These are phyloP conservation scores for Ophiostoma sp. DNA, from an alignment of 2,329 filamentous ascomycete genomes.

Conservation along the genomic window DNA sequence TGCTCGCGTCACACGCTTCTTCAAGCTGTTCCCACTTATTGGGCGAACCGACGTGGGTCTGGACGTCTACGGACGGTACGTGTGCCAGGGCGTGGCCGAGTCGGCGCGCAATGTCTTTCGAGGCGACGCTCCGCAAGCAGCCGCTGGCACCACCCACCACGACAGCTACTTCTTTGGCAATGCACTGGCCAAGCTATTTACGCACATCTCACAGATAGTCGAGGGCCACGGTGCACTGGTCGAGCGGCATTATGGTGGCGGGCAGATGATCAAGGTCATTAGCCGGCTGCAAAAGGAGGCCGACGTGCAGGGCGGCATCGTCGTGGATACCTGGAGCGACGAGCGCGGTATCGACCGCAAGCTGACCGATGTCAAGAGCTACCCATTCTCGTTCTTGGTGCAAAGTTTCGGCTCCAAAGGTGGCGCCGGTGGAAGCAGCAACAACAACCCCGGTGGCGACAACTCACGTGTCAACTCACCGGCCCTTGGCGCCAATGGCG, in stretches of 20 bases:
- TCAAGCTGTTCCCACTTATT: slow-evolving; percentile 96
- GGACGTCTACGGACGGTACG: slow-evolving; percentile 93
- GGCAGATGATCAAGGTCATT: slow-evolving; percentile 93
- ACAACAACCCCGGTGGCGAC: not conserved
- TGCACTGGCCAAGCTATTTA: slow-evolving; percentile 86
- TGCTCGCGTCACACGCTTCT: slow-evolving; percentile 88
- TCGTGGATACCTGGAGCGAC: slow-evolving; percentile 93
- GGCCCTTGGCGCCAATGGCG: slow-evolving; percentile 51
- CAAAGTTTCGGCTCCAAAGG: slow-evolving; percentile 73
- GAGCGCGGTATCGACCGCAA: slow-evolving; percentile 81
- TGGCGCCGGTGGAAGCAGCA: slow-evolving; percentile 59
- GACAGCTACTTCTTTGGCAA: slow-evolving; percentile 91
- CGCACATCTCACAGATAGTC: slow-evolving; percentile 96
- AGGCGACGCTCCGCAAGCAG: slow-evolving; percentile 42
- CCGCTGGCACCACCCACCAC: slow-evolving; percentile 39
- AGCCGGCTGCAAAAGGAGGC: slow-evolving; percentile 91
- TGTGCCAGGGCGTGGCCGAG: slow-evolving; percentile 89
- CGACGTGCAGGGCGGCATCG: slow-evolving; percentile 92
- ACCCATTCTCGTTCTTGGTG: slow-evolving; percentile 94
- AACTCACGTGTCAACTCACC: slow-evolving; percentile 75
- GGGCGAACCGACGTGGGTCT: slow-evolving; percentile 83
- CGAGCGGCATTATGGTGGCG: slow-evolving; percentile 87
- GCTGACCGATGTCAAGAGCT: slow-evolving; percentile 93
- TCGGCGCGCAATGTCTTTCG: slow-evolving; percentile 79
- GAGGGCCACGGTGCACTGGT: slow-evolving; percentile 89